Evolutionary conservation across 225 moss, liverwort and hornwort genomes (phyloP).

Genomic region (Rhytidiadelphus loreus): DNA sequence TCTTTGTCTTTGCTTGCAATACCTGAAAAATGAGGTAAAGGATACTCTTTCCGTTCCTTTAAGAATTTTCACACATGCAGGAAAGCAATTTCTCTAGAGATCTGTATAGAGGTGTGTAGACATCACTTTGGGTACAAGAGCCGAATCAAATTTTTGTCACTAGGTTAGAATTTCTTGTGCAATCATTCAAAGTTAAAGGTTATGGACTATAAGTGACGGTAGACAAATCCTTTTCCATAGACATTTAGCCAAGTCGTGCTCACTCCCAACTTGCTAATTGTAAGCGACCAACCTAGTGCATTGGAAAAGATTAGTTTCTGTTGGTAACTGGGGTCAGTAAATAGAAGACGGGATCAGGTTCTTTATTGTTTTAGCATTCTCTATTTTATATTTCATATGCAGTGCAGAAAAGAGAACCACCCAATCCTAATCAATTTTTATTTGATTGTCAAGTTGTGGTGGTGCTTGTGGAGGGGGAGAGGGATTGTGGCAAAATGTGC

Average conservation of each 20-base stretch:
- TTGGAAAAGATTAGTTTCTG: not conserved
- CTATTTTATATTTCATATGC: not conserved
- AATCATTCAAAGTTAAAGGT: not conserved
- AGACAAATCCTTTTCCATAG: not conserved
- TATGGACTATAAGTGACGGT: not conserved
- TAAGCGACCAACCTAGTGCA: not conserved
- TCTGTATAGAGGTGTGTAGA: too few species aligned
- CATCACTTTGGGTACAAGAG: not conserved
- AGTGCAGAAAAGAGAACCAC: not conserved
- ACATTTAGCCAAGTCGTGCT: not conserved
- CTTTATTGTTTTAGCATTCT: not conserved
- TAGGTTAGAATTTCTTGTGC: not conserved
- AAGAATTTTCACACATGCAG: not conserved
- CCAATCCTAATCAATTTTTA: not conserved
- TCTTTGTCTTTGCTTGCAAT: conserved; percentile 66
- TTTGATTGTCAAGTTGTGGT: not conserved
- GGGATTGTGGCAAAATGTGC: not conserved
- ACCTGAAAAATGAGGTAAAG: conserved; percentile 16
- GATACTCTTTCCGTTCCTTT: not conserved
- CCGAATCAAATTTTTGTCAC: not conserved
- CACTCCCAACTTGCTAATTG: not conserved
- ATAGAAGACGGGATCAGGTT: too few species aligned
- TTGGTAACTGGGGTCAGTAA: not conserved
- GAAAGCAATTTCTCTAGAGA: not conserved
- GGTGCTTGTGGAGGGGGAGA: not conserved